Base-by-base conservation (phyloP, 2,329 filamentous ascomycete species). In the Fusarium sp. region DNA sequence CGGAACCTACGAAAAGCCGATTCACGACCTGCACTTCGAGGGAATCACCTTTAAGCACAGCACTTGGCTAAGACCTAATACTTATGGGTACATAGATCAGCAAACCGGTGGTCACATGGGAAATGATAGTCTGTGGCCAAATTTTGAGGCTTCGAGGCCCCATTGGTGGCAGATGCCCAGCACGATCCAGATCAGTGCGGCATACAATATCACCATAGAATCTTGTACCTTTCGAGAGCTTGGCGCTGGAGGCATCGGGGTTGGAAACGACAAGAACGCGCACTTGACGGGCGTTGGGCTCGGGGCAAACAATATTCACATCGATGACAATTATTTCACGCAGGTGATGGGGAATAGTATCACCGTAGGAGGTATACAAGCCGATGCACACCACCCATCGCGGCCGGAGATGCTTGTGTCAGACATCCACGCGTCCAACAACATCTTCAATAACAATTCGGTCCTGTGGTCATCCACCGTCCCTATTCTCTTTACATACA, bases 111-210 rank as follows among this genome's bases (percentile, higher is more conserved):
- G 61, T 7, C 9, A 64, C 4, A 64, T 64, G 61, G 61, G 55
- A 26, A 61, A 64, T 31, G 61, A 50, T 15, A 61, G 36, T 20
- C 30, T 33, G 5, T 61, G 61, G 55, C 55, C 55, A 7, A 14
- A 38, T 0, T 64, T 64, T 7, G 61, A 64, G 15, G 55, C 44
- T 14, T 61, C 61, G 5, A 61, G 61, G 8, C 55, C 61, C 7
- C 36, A 64, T 15, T 64, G 42, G 61, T 64, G 61, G 55, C 61
- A 64, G 55, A 64, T 64, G 61, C 61, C 55, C 8, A 64, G 61
- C 44, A 36, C 61, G 13, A 26, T 64, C 1, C 55, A 64, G 6
- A 3, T 64, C 11, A 64, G 61, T 44, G 61, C 55, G 18, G 44
- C 44, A 26, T 33, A 61, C 26, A 64, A 33, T 14, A 38, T 61